These are phyloP conservation scores for Apiospora aurea DNA, from an alignment of 2,329 filamentous ascomycete species.

Conservation along the genomic window DNA sequence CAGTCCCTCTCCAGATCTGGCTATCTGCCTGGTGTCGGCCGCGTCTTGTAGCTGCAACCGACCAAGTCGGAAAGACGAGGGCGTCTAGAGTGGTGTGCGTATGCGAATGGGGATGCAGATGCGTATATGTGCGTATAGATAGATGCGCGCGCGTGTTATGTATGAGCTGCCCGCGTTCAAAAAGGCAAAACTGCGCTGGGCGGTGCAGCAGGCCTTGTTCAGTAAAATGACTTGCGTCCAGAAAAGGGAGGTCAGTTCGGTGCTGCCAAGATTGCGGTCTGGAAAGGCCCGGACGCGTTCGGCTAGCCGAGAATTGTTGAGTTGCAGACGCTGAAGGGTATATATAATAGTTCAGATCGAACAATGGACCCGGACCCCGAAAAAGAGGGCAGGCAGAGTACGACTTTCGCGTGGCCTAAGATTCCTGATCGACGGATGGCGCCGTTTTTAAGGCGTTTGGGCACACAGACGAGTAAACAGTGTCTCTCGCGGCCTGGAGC, in stretches of 20 bases:
- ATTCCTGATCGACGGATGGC: conserved; percentile 14
- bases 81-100: background rate
- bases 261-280: conserved; percentile 14
- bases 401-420: background rate
- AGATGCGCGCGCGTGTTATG: background rate
- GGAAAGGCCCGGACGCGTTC: conserved; percentile 11
- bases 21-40: background rate
- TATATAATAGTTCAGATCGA: conserved; percentile 19
- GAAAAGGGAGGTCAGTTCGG: background rate
- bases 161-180: background rate
- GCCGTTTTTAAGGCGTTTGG: conserved; percentile 5
- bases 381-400: conserved; percentile 7
- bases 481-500: background rate
- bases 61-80: background rate
- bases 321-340: conserved; percentile 7
- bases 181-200: background rate
- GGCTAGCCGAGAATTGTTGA: conserved; percentile 12
- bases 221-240: background rate
- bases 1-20: background rate
- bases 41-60: background rate
- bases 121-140: background rate
- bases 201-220: conserved; percentile 12
- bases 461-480: background rate
- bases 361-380: conserved; percentile 12
- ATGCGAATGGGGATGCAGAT: background rate